These are phyloP conservation scores for Lentinula edodes DNA, from an alignment of 768 basidiomycete genomes.

Conservation along the genomic window DNA sequence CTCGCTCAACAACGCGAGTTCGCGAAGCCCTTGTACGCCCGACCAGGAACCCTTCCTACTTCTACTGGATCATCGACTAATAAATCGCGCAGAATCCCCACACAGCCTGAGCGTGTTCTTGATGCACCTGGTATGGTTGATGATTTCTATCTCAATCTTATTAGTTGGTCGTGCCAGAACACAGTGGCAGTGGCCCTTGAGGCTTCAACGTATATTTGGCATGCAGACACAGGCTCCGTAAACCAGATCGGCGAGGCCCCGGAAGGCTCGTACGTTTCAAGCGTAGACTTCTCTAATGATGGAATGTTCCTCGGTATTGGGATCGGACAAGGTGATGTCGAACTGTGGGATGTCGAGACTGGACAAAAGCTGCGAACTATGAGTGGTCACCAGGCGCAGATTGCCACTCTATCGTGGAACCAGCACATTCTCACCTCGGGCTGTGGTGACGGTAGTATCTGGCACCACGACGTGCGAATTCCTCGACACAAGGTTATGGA, in stretches of 20 bases:
- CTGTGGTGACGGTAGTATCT: constrained; percentile 91
- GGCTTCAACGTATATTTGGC: constrained; percentile 89
- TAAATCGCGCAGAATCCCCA: constrained; percentile 79
- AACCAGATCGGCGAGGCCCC: constrained; percentile 69
- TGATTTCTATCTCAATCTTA: constrained; percentile 95
- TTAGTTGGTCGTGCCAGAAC: constrained; percentile 86
- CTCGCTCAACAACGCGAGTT: constrained; percentile 74
- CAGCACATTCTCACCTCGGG: constrained; percentile 83
- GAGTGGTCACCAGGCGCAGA: constrained; percentile 78
- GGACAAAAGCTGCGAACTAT: constrained; percentile 85
- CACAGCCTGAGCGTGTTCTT: constrained; percentile 86
- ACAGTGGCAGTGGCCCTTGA: constrained; percentile 87
- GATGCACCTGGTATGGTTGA: constrained; percentile 93
- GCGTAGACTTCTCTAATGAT: constrained; percentile 75
- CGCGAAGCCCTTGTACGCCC: constrained; percentile 69
- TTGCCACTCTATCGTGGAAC: constrained; percentile 85
- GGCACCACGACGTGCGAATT: constrained; percentile 93
- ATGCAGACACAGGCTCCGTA: constrained; percentile 85
- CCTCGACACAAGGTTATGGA: constrained; percentile 87
- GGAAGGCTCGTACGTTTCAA: constrained; percentile 69
- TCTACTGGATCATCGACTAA: constrained; percentile 60
- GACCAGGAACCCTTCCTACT: constrained; percentile 55
- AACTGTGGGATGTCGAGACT: constrained; percentile 90
- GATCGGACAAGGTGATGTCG: constrained; percentile 75
- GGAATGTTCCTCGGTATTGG: constrained; percentile 82